Conservation (phyloP, 768 basidiomycete genomes). For the Trametes maxima region DNA sequence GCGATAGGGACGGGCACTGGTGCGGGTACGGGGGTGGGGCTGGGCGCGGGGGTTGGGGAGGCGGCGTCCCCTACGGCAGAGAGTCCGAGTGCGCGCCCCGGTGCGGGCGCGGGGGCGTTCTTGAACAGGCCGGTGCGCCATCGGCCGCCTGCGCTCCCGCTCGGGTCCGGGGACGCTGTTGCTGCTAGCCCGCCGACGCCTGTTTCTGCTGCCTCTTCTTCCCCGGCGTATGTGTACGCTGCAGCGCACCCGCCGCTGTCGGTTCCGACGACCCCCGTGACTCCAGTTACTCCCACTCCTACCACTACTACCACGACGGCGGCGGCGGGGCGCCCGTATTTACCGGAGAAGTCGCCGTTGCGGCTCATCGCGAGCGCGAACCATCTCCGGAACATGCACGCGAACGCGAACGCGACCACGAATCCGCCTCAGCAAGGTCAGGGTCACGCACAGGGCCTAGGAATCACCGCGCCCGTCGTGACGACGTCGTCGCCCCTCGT, state of each 20-base stretch:
- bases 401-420: background rate
- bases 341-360: conserved; percentile 17
- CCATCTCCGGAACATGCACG: conserved; percentile 1
- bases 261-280: too few species aligned
- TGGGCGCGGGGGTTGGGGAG: too few species aligned
- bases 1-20: background rate
- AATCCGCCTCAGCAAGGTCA: too few species aligned
- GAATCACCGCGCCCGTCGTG: too few species aligned
- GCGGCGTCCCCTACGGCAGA: conserved; percentile 5
- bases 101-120: conserved; percentile 16
- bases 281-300: too few species aligned
- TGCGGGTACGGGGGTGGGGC: too few species aligned
- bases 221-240: background rate
- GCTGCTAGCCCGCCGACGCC: background rate
- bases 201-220: background rate
- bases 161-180: conserved; percentile 13
- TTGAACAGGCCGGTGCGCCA: conserved; percentile 23
- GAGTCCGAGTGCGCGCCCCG: background rate
- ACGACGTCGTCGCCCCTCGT: too few species aligned
- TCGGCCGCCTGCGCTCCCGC: background rate
- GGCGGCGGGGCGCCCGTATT: conserved; percentile 8
- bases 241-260: too few species aligned
- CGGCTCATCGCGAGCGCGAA: conserved; percentile 11
- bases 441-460: too few species aligned
- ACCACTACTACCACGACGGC: background rate